Conservation (phyloP, 768 basidiomycete genomes). For the Rhizopogon salebrosus region DNA sequence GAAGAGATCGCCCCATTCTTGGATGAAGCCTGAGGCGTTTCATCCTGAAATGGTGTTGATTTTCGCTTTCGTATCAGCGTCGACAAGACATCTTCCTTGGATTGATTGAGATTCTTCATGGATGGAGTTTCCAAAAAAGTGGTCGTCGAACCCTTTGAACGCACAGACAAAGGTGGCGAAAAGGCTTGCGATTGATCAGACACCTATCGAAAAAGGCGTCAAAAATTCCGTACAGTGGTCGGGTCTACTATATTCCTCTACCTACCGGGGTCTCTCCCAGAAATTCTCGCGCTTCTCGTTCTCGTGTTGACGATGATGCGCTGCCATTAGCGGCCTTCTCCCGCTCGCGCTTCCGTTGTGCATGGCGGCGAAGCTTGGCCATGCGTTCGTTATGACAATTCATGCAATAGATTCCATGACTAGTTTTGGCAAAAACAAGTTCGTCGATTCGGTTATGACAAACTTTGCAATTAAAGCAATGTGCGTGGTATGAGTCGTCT, state of each 20-base stretch:
- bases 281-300: constrained; percentile 18
- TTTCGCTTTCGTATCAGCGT: constrained; percentile 4
- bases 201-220: constrained; percentile 6
- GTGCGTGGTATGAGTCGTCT: constrained; percentile 97
- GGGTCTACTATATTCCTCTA: constrained; percentile 4
- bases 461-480: constrained; percentile 97
- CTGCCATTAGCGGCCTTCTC: constrained; percentile 36
- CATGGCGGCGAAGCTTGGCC: constrained; percentile 85
- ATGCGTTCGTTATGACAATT: constrained; percentile 97
- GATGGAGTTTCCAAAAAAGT: constrained; percentile 23
- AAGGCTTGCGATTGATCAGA: constrained; percentile 4
- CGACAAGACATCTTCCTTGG: constrained; percentile 7
- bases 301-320: constrained; percentile 20
- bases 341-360: constrained; percentile 72
- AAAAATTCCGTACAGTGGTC: neutral
- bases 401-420: constrained; percentile 99
- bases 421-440: constrained; percentile 97
- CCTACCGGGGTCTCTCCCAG: constrained; percentile 41
- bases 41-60: constrained; percentile 13
- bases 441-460: constrained; percentile 96
- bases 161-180: constrained; percentile 11
- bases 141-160: constrained; percentile 16
- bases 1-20: constrained; percentile 1
- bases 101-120: constrained; percentile 11
- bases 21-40: neutral